phyloP scores from a whole-genome alignment of 768 basidiomycete species.

The Termitomyces sp. region DNA sequence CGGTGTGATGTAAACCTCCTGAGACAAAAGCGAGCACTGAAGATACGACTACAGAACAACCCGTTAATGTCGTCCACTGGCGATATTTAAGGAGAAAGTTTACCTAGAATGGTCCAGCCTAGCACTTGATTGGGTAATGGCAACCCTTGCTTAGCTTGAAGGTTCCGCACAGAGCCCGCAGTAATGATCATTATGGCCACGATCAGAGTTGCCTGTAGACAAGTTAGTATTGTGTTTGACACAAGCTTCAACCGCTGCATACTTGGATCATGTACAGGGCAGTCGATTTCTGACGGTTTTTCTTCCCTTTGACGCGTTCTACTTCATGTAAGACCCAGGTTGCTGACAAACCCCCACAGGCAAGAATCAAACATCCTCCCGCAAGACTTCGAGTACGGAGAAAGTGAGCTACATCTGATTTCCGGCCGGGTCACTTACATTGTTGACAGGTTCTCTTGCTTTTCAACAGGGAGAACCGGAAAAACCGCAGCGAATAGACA shows the following conservation, averaged over 20 bases:
- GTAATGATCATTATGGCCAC: constrained; percentile 49
- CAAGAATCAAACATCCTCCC: constrained; percentile 46
- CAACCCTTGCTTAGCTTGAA: constrained; percentile 66
- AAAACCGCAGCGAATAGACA: constrained; percentile 63
- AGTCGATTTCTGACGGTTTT: constrained; percentile 6
- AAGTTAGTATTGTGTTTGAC: neutral
- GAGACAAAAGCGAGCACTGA: constrained; percentile 49
- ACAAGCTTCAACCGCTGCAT: neutral
- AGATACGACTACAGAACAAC: constrained; percentile 36
- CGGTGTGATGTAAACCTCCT: constrained; percentile 29
- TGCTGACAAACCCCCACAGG: constrained; percentile 25
- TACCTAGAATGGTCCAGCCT: constrained; percentile 69
- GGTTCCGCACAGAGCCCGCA: constrained; percentile 48
- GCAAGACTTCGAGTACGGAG: constrained; percentile 27
- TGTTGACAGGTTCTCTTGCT: constrained; percentile 52
- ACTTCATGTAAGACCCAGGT: constrained; percentile 3
- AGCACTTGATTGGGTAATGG: constrained; percentile 54
- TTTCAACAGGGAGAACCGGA: constrained; percentile 70
- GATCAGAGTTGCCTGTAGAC: constrained; percentile 41
- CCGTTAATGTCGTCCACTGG: neutral
- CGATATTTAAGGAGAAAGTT: neutral
- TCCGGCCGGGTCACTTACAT: constrained; percentile 46
- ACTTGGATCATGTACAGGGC: constrained; percentile 20
- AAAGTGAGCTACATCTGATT: neutral
- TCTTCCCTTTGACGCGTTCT: constrained; percentile 5